Base-by-base conservation (phyloP, 1,284 basidiomycete genomes). In the Rhodotorula sp. region DNA sequence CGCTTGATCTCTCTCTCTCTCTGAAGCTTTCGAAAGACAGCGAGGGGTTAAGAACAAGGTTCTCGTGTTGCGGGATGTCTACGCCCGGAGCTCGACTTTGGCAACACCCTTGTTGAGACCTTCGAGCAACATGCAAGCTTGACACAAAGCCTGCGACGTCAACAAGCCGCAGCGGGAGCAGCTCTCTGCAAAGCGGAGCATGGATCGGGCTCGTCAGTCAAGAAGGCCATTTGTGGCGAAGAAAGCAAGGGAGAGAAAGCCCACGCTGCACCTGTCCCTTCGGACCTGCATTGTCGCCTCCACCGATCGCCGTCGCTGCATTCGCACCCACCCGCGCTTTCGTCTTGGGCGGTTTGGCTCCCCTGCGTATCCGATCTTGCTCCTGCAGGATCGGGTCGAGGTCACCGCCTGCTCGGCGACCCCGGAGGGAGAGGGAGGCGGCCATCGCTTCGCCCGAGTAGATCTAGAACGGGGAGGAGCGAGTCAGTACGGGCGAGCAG, bases 81-180 rank as follows among this genome's bases (percentile, higher is more conserved):
- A 44, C 42, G 42, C 53, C 29, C 29, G 57, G 42, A 75, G 20
- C 30, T 68, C 67, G 20, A 75, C 56, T 46, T 54, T 67, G 26
- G 74, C 74, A 14, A 69, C 69, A 8, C 93, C 93, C 58, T 88
- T 85, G 80, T 96, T 93, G n/a, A 97, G 83, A 15, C 93, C 91
- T 80, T 96, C 91, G 0, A 97, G 83, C 26, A 96, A 82, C 0
- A 89, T 91, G 75, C 94, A 97, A 0, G 94, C 94, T 82, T 96
- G 82, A 80, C 94, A 96, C 24, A 97, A 81, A 30, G 89, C 88
- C 77, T 96, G 95, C 68, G 91, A 93, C 1, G 93, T 90, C 83
- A 96, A 93, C 79, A 94, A 94, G 2, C 93, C 93, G 76, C 94
- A 97, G 57, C 92, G 84, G 78, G 87, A 84, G 79, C 93, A 96